Evolutionary conservation across 352 stramenopile genomes (phyloP).

Genomic region (Phytophthora fragariae): DNA sequence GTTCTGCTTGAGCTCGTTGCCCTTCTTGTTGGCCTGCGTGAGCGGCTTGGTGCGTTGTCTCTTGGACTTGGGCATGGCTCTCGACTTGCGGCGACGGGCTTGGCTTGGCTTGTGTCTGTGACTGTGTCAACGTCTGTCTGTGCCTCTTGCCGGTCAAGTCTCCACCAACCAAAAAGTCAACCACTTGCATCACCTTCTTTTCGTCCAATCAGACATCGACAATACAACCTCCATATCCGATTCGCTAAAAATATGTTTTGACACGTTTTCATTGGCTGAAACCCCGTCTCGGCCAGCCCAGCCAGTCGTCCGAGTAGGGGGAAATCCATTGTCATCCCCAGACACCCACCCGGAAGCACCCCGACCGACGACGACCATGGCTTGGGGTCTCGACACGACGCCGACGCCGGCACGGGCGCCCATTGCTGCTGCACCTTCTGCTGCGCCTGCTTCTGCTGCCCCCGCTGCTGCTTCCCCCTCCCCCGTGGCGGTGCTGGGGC

Average conservation of each 20-base stretch:
- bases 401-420: constrained; percentile 35
- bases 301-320: constrained; percentile 55
- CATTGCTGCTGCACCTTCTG: constrained; percentile 18
- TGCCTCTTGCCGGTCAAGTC: constrained; percentile 23
- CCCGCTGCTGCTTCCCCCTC: constrained; percentile 8
- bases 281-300: constrained; percentile 36
- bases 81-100: constrained; percentile 7
- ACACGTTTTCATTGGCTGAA: constrained; percentile 46
- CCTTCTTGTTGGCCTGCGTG: constrained; percentile 97
- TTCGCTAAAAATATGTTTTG: constrained; percentile 26
- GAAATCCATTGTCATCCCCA: constrained; percentile 28
- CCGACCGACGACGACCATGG: constrained; percentile 39
- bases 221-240: background rate
- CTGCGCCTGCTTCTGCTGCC: background rate
- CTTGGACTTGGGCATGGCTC: constrained; percentile 88
- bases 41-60: constrained; percentile 91
- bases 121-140: constrained; percentile 13
- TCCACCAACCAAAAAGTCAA: constrained; percentile 66
- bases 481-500: constrained; percentile 19
- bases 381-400: constrained; percentile 67
- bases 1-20: constrained; percentile 95
- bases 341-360: constrained; percentile 29
- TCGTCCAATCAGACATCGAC: constrained; percentile 44
- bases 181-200: constrained; percentile 33
- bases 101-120: constrained; percentile 22